These are phyloP conservation scores for Silene vulgaris DNA, from an alignment of 179 eudicot genomes.

Conservation along the genomic window DNA sequence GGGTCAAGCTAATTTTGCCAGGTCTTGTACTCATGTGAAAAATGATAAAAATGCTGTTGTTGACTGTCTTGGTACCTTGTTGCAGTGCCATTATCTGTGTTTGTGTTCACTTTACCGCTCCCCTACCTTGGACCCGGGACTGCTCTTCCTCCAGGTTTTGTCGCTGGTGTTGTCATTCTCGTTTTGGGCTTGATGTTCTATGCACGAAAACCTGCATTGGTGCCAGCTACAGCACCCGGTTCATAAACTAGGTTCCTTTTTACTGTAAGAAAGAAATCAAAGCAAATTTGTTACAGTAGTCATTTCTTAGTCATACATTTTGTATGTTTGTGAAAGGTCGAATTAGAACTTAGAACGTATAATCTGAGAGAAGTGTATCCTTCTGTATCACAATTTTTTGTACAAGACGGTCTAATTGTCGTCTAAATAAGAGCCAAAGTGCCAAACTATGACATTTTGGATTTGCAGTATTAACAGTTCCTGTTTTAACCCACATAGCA, in stretches of 20 bases:
- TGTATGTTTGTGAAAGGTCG: slow-evolving; percentile 10
- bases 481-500: no score
- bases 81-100: slow-evolving; percentile 88
- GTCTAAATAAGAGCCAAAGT: background rate
- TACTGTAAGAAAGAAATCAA: background rate
- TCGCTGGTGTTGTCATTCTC: slow-evolving; percentile 62
- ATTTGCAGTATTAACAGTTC: background rate
- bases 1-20: no score
- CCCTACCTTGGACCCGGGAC: slow-evolving; percentile 85
- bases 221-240: slow-evolving; percentile 30
- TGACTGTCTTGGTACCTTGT: background rate
- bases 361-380: background rate
- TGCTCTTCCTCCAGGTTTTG: slow-evolving; percentile 78
- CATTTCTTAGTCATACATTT: slow-evolving; percentile 7
- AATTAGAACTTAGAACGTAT: background rate
- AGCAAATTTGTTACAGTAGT: slow-evolving; percentile 16
- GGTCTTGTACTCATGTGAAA: background rate
- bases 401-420: background rate
- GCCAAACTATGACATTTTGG: slow-evolving; percentile 1
- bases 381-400: background rate
- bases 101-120: slow-evolving; percentile 71
- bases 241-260: slow-evolving; percentile 19
- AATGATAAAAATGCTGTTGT: background rate
- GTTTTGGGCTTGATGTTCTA: slow-evolving; percentile 67
- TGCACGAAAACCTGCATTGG: slow-evolving; percentile 42